Base-by-base conservation (phyloP, 2,329 filamentous ascomycete genomes). In the Esteya vermicola region DNA sequence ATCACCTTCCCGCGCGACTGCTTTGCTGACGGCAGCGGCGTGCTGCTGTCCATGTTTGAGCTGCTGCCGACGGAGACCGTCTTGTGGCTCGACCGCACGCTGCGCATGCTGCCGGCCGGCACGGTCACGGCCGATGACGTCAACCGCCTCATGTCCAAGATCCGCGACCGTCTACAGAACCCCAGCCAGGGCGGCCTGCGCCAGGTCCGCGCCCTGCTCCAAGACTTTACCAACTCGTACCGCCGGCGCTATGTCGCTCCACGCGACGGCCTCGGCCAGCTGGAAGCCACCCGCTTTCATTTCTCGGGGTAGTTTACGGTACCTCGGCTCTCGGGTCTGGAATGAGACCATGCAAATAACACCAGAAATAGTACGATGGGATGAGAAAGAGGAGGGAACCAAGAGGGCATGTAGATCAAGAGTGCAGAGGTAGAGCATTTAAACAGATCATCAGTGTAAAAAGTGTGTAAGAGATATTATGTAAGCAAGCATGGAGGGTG, bases 151-250 rank as follows among this genome's bases (percentile, higher is more conserved):
- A 72, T 94, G 57, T 67, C 65, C 47, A 86, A 82, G 56, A 88
- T 96, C 50, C 77, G 75, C 51, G 33, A 39, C 28, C 33, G 33
- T 19, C 73, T 94, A 36, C 67, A 70, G 35, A 21, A 27, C 33
- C 33, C 81, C 45, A 75, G 77, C 30, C 59, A 56, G 1, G 64
- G 71, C 19, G 68, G 67, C 20, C 57, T 85, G 32, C 71, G 85
- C 43, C 86, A 86, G 61, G 85, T 95, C 40, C 74, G 89, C 28
- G 78, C 75, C 21, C 68, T 94, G 26, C 69, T 98, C 42, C 91
- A 96, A 62, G 93, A 98, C 60, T 98, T 98, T 56, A 96, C 91
- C 20, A 93, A 89, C 56, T 84, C 79, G 23, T 98, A 98, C 59
- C 77, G 93, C 38, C 72, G 93, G 54, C 74, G 93, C 46, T 95